These are phyloP conservation scores for Alternaria arborescens DNA, from an alignment of 2,329 filamentous ascomycete genomes.

Conservation along the genomic window DNA sequence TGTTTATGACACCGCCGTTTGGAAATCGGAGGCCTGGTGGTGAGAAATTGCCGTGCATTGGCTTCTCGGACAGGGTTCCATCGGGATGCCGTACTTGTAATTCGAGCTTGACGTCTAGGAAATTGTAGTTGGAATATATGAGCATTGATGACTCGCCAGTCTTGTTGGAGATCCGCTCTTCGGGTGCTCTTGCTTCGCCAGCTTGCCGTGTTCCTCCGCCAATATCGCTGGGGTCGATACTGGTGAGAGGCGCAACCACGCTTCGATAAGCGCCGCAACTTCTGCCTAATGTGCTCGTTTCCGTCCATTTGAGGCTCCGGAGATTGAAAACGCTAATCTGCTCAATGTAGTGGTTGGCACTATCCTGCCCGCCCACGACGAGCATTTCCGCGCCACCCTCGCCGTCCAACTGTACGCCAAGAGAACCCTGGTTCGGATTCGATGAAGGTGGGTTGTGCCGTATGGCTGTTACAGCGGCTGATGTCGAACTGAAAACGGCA, in stretches of 20 bases:
- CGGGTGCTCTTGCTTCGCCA: slow-evolving; percentile 51
- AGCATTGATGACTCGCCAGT: slow-evolving; percentile 75
- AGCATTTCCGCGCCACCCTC: slow-evolving; percentile 96
- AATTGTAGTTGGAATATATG: slow-evolving; percentile 99
- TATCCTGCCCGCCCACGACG: slow-evolving; percentile 94
- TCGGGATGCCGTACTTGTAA: slow-evolving; percentile 87
- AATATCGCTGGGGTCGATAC: slow-evolving; percentile 70
- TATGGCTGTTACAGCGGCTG: slow-evolving; percentile 83
- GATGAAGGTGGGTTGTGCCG: slow-evolving; percentile 85
- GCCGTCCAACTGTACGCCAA: slow-evolving; percentile 89
- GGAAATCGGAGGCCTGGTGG: slow-evolving; percentile 94
- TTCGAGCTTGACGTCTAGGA: slow-evolving; percentile 94
- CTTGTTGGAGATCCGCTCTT: slow-evolving; percentile 40
- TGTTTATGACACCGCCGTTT: slow-evolving; percentile 94
- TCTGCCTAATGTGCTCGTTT: slow-evolving; percentile 83
- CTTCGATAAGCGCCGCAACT: slow-evolving; percentile 97
- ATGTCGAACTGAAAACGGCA: slow-evolving; percentile 83
- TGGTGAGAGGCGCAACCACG: slow-evolving; percentile 84
- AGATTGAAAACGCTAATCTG: slow-evolving; percentile 99
- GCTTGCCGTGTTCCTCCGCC: slow-evolving; percentile 62
- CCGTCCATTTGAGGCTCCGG: slow-evolving; percentile 93
- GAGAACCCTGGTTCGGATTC: slow-evolving; percentile 86
- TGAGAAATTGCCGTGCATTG: slow-evolving; percentile 86
- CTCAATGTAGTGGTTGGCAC: slow-evolving; percentile 98
- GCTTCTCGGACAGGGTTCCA: slow-evolving; percentile 82